Evolutionary conservation across 805 yeast genomes (phyloP).

Genomic region (Metschnikowia rubicola): DNA sequence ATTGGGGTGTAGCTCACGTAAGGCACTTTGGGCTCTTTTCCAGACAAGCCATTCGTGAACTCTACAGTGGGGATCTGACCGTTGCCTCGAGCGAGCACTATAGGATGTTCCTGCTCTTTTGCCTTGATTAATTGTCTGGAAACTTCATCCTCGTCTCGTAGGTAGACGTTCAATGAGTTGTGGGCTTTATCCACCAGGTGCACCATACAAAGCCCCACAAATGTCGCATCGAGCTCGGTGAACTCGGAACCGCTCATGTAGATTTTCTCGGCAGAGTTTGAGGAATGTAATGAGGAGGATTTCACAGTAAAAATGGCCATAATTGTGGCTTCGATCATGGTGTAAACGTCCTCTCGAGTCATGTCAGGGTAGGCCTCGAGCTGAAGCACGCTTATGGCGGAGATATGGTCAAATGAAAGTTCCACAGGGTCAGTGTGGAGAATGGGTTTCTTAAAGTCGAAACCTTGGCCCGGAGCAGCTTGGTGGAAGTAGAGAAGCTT

Average conservation of each 20-base stretch:
- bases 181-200: constrained; percentile 55
- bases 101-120: constrained; percentile 18
- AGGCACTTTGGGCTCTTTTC: constrained; percentile 12
- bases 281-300: neutral
- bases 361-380: constrained; percentile 5
- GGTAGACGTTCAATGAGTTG: constrained; percentile 49
- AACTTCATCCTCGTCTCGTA: constrained; percentile 38
- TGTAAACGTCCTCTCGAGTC: neutral
- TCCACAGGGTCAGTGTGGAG: constrained; percentile 9
- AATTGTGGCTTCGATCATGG: constrained; percentile 14
- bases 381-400: constrained; percentile 13
- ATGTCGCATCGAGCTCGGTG: constrained; percentile 16
- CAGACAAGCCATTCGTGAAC: constrained; percentile 20
- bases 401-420: constrained; percentile 6
- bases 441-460: constrained; percentile 12
- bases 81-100: constrained; percentile 57
- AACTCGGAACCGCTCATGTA: constrained; percentile 3
- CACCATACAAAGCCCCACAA: constrained; percentile 55
- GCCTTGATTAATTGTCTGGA: constrained; percentile 9
- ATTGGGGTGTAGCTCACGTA: constrained; percentile 27
- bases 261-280: neutral
- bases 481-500: constrained; percentile 55
- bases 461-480: neutral
- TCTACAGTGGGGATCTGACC: constrained; percentile 65
- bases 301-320: constrained; percentile 12